Evolutionary conservation across 139 green algal species (phyloP).

Genomic region (Micractinium conductrix): DNA sequence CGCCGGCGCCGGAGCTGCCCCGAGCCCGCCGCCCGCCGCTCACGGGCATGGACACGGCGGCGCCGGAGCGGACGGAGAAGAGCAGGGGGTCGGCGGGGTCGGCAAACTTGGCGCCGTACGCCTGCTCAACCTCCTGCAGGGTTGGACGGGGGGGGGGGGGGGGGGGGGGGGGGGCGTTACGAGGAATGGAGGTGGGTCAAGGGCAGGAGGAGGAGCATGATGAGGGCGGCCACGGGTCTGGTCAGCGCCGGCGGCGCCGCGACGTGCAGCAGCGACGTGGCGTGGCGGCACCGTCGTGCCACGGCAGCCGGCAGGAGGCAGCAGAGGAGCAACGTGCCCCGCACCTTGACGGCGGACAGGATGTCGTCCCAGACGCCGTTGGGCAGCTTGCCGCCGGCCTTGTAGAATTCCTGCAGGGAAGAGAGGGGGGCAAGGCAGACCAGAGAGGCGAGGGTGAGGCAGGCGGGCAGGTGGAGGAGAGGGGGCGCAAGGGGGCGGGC

Average conservation of each 20-base stretch:
- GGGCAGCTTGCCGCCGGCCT: slow-evolving; percentile 67
- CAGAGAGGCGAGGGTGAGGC: not conserved
- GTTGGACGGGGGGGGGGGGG: no score
- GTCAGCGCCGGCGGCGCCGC: no score
- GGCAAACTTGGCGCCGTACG: slow-evolving; percentile 75
- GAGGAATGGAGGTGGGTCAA: no score
- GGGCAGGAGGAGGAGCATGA: no score
- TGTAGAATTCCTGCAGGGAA: not conserved
- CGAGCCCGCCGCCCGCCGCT: no score
- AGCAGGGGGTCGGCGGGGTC: slow-evolving; percentile 78
- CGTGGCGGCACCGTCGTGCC: no score
- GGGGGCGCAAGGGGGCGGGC: not conserved
- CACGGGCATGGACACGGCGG: slow-evolving; percentile 65
- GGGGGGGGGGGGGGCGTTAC: no score
- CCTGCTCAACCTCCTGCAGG: slow-evolving; percentile 63
- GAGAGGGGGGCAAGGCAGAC: not conserved
- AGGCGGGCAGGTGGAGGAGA: not conserved
- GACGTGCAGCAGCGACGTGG: no score
- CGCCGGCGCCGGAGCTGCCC: slow-evolving; percentile 78
- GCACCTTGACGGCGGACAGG: slow-evolving; percentile 63
- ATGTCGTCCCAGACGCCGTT: slow-evolving; percentile 74
- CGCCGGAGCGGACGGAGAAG: slow-evolving; percentile 87
- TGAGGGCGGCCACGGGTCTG: no score
- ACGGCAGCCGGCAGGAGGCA: no score
- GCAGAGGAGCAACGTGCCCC: no score